Evolutionary conservation across 768 basidiomycete genomes (phyloP).

Genomic region (Pleurotus ostreatus): DNA sequence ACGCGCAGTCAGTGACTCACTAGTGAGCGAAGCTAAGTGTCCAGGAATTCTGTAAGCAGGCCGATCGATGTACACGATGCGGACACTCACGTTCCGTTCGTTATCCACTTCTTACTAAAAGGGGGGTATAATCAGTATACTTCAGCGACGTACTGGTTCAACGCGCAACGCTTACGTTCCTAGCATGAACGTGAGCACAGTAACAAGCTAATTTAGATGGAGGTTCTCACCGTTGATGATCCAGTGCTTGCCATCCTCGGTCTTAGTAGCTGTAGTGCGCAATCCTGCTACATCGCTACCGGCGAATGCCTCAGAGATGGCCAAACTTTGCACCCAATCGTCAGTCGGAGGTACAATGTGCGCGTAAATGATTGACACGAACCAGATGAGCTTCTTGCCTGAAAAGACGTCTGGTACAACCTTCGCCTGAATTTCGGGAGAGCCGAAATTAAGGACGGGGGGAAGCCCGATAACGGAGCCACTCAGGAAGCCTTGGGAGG

Average conservation of each 20-base stretch:
- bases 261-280: constrained; percentile 73
- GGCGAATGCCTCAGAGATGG: constrained; percentile 87
- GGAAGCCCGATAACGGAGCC: constrained; percentile 86
- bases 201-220: not conserved
- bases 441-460: constrained; percentile 87
- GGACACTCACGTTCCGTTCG: constrained; percentile 60
- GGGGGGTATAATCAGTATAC: too few relatives aligned
- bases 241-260: constrained; percentile 79
- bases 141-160: too few relatives aligned
- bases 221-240: constrained; percentile 60
- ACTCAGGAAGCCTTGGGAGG: constrained; percentile 48
- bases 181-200: not conserved
- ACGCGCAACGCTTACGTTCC: not conserved
- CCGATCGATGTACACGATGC: constrained; percentile 66
- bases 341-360: not conserved
- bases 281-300: constrained; percentile 83
- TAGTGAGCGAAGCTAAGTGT: constrained; percentile 20
- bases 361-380: not conserved
- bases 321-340: constrained; percentile 34
- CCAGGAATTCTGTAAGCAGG: constrained; percentile 49
- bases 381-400: constrained; percentile 78
- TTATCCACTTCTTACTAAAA: constrained; percentile 63
- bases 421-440: constrained; percentile 52
- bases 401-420: constrained; percentile 64
- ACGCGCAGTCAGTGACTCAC: constrained; percentile 22